Evolutionary conservation across 805 yeast species (phyloP), one percentile per base, ranked within the genome.

Genomic region (Komagataella pseudopastoris): DNA sequence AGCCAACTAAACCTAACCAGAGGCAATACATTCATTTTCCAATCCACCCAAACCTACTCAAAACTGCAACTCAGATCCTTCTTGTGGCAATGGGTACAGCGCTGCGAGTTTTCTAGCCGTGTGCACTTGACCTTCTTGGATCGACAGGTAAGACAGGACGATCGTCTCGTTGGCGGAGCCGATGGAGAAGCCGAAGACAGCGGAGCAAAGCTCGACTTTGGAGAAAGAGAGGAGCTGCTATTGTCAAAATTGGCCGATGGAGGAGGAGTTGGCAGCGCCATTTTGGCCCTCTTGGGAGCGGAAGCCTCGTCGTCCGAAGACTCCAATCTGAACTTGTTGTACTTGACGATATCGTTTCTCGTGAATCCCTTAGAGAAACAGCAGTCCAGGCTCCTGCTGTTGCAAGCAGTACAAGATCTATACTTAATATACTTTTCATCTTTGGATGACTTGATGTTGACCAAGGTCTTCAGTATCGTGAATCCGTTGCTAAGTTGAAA

Each of bases 331-430:
- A 52, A 56, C 20, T 20, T 24, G 54, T 69, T 67, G 54, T 62
- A 69, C 49, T 64, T 67, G 50, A 68, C 62, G 12, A 78, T 77
- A 58, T 80, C 86, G 55, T 77, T 79, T 60, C 81, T 77, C 6
- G 85, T 81, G 59, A 78, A 78, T 3, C 88, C 88, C 60, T 78
- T 81, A 43, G 83, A 75, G 58, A 81, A 82, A 44, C 68, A 62
- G 59, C 88, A 83, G 22, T 65, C 58, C 47, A 71, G 59, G 44
- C 66, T 65, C 56, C 75, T 75, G 49, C 62, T 56, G n/a, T 61
- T 62, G 59, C 87, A 83, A 10, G 81, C 78, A 43, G 72, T 66
- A 60, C 88, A 82, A 24, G 78, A 68, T 56, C 67, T 70, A 61
- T 78, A 80, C 54, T 76, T 72, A 51, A 82, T 70, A 49, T 39